These are phyloP conservation scores for Pterocarpus santalinus DNA, from an alignment of 306 rosid species.

Conservation along the genomic window DNA sequence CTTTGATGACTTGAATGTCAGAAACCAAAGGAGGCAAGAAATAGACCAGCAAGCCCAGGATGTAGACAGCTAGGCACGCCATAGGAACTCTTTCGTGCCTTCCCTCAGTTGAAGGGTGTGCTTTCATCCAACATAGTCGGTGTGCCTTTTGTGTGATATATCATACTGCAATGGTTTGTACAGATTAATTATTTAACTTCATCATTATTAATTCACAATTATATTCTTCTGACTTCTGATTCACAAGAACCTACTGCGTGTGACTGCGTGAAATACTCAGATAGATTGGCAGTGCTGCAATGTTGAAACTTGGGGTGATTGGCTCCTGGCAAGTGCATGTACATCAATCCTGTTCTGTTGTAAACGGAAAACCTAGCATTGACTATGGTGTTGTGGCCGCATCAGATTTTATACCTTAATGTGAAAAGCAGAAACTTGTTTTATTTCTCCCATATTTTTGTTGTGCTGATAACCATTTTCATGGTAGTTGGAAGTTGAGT, in stretches of 20 bases:
- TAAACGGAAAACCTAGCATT: not conserved
- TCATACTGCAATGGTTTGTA: conserved; percentile 33
- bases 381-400: not conserved
- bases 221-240: not conserved
- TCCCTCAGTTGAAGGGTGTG: conserved; percentile 63
- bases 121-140: conserved; percentile 23
- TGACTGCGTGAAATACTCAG: not conserved
- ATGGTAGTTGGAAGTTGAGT: not conserved
- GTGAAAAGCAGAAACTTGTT: not conserved
- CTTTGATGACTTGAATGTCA: conserved; percentile 65
- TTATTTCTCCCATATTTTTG: not conserved
- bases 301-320: not conserved
- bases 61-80: conserved; percentile 52
- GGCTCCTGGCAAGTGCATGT: not conserved
- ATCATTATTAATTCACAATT: conserved; percentile 2
- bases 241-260: not conserved
- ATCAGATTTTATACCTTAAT: not conserved
- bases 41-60: conserved; percentile 51
- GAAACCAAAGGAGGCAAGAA: conserved; percentile 63
- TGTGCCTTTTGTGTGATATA: conserved; percentile 30
- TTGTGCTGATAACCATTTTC: not conserved
- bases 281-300: conserved; percentile 16
- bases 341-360: not conserved
- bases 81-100: conserved; percentile 66
- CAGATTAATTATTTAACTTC: conserved; percentile 37